Conservation (phyloP, 495 filamentous ascomycete genomes). For the Penicillium egyptiacum region DNA sequence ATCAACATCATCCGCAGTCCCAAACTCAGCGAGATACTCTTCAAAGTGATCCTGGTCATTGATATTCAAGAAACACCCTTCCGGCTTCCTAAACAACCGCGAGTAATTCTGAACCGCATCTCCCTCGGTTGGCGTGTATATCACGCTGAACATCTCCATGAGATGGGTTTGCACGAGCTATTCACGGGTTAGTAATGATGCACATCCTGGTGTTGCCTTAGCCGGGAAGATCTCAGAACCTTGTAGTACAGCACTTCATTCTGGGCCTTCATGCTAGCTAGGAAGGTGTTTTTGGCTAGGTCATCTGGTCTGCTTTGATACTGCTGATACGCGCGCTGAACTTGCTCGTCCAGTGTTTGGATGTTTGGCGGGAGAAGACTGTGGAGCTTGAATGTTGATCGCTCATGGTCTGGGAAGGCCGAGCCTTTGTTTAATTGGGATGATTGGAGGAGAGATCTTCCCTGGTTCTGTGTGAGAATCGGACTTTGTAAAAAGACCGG, state of each 20-base stretch:
- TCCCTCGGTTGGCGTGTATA: constrained; percentile 89
- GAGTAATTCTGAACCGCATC: constrained; percentile 91
- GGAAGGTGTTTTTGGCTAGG: constrained; percentile 78
- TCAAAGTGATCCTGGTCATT: constrained; percentile 55
- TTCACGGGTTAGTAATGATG: neutral
- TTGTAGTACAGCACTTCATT: constrained; percentile 53
- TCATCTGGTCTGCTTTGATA: constrained; percentile 60
- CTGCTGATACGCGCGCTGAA: constrained; percentile 75
- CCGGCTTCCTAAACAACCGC: constrained; percentile 70
- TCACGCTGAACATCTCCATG: constrained; percentile 84
- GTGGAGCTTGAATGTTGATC: constrained; percentile 65
- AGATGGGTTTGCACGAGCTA: constrained; percentile 64
- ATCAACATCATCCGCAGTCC: constrained; percentile 70
- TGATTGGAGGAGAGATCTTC: constrained; percentile 62
- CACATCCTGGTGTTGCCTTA: neutral
- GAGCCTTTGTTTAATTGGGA: constrained; percentile 84
- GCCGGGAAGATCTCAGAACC: constrained; percentile 9
- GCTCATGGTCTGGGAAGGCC: constrained; percentile 68
- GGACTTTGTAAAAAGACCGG: neutral
- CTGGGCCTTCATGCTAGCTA: constrained; percentile 77
- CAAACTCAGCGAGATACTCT: constrained; percentile 65
- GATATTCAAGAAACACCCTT: constrained; percentile 65
- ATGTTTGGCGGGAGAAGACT: constrained; percentile 70
- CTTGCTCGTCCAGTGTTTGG: constrained; percentile 80
- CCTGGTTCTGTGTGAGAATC: constrained; percentile 33